phyloP scores from a whole-genome alignment of 2,329 filamentous ascomycete genomes.

The Penicillium polonicum region DNA sequence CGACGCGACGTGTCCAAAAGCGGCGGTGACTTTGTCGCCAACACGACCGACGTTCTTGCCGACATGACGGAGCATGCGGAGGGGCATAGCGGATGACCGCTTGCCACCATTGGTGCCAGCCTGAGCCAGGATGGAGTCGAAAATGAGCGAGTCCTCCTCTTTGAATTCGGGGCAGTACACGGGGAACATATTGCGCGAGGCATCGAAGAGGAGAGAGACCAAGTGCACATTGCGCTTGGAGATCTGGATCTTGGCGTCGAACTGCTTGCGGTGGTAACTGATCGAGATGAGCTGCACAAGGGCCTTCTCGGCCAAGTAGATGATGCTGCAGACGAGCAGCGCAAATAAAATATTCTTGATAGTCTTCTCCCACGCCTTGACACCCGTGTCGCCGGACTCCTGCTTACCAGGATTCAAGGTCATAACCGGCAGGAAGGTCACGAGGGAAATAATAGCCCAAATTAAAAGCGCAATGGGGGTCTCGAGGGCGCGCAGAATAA shows the following conservation, averaged over 20 bases:
- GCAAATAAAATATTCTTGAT: conserved; percentile 61
- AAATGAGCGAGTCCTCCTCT: conserved; percentile 90
- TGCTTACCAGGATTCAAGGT: conserved; percentile 35
- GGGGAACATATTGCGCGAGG: conserved; percentile 83
- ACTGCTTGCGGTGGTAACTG: conserved; percentile 67
- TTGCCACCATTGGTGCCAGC: conserved; percentile 54
- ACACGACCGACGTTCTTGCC: conserved; percentile 73
- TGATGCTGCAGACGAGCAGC: conserved; percentile 55
- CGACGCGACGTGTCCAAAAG: conserved; percentile 87
- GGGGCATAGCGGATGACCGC: conserved; percentile 68
- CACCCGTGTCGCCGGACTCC: conserved; percentile 29
- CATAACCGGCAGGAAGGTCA: conserved; percentile 57
- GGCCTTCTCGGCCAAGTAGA: conserved; percentile 59
- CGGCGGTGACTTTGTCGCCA: conserved; percentile 89
- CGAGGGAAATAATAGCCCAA: conserved; percentile 59
- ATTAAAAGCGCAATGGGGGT: conserved; percentile 61
- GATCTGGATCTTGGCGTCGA: conserved; percentile 71
- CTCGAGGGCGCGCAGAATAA: conserved; percentile 58
- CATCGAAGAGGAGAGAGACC: conserved; percentile 82
- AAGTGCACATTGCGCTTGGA: conserved; percentile 85
- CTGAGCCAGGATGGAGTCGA: conserved; percentile 72
- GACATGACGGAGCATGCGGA: conserved; percentile 72
- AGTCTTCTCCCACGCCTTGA: conserved; percentile 52
- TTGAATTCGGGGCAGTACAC: conserved; percentile 88
- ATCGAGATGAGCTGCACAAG: conserved; percentile 66